Percentiles rank a stretch among this genome's conserved stretches.
Conservation (phyloP, 2,329 filamentous ascomycete genomes). For the Annulohypoxylon truncatum region DNA sequence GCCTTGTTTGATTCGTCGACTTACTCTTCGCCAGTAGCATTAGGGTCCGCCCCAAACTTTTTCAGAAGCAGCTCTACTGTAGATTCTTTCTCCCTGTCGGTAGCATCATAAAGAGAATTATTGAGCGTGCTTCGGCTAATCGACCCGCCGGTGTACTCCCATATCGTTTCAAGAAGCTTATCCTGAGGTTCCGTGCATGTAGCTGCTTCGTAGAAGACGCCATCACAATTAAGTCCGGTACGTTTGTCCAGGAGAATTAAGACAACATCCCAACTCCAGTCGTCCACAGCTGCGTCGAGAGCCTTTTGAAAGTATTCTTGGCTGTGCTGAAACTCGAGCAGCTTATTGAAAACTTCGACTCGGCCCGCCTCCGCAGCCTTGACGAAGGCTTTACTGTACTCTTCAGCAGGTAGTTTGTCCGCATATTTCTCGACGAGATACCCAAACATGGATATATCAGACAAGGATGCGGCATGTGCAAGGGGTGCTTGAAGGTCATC, state of each 20-base stretch:
- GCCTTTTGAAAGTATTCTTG: slow-evolving; percentile 51
- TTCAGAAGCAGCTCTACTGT: slow-evolving; percentile 54
- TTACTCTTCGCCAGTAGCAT: slow-evolving; percentile 55
- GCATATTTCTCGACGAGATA: slow-evolving; percentile 56
- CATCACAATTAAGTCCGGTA: slow-evolving; percentile 51
- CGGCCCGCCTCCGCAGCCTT: slow-evolving; percentile 54
- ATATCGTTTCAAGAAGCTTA: slow-evolving; percentile 52
- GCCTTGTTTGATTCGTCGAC: slow-evolving; percentile 33
- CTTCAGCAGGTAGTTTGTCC: slow-evolving; percentile 52
- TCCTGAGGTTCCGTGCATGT: slow-evolving; percentile 52
- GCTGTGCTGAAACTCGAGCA: slow-evolving; percentile 53
- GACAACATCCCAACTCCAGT: slow-evolving; percentile 55
- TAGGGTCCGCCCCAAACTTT: slow-evolving; percentile 52
- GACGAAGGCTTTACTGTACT: slow-evolving; percentile 55
- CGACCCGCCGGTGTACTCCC: slow-evolving; percentile 52
- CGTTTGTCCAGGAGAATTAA: slow-evolving; percentile 51
- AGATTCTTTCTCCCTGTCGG: slow-evolving; percentile 53
- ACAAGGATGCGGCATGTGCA: slow-evolving; percentile 53
- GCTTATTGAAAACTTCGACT: slow-evolving; percentile 54
- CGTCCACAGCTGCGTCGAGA: slow-evolving; percentile 49
- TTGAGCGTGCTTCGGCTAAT: slow-evolving; percentile 51
- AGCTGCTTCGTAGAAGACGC: slow-evolving; percentile 51
- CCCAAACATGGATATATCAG: slow-evolving; percentile 56
- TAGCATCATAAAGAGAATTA: slow-evolving; percentile 54
- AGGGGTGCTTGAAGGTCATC: slow-evolving; percentile 51